phyloP scores from a whole-genome alignment of 257 asterid species.

The Solanum lycopersicoides region DNA sequence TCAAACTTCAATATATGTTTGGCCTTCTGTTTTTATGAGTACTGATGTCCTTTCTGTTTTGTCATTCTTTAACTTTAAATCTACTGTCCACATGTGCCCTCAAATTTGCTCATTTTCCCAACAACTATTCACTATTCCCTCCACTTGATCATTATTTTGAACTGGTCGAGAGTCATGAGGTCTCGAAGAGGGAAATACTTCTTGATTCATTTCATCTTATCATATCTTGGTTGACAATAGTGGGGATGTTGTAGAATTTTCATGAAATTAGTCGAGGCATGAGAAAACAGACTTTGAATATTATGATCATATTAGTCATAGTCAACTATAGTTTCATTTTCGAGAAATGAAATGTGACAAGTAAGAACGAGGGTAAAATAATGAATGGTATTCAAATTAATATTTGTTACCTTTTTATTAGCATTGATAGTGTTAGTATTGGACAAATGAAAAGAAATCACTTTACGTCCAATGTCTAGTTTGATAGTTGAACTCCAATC shows the following conservation, averaged over 20 bases:
- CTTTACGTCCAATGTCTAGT: neutral
- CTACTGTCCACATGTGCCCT: neutral
- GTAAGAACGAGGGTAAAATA: neutral
- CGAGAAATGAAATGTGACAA: neutral
- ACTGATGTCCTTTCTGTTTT: slow-evolving; percentile 9
- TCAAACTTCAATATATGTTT: slow-evolving; percentile 14
- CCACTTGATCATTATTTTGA: neutral
- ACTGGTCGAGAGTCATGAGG: neutral
- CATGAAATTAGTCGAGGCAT: neutral
- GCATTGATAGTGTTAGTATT: neutral
- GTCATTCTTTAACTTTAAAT: neutral
- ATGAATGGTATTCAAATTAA: neutral
- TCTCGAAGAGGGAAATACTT: neutral
- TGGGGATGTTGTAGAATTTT: neutral
- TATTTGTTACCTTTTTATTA: neutral
- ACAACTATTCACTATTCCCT: neutral
- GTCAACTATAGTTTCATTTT: too few relatives aligned
- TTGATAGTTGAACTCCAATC: neutral
- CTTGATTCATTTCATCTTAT: too few relatives aligned
- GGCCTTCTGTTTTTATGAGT: slow-evolving; percentile 27
- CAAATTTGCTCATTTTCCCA: neutral
- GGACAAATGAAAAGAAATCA: neutral
- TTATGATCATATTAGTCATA: too few relatives aligned
- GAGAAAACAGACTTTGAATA: neutral
- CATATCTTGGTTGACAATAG: neutral